Evolutionary conservation across 768 basidiomycete genomes (phyloP), one percentile per base, ranked within the genome.

Genomic region (Trametes maxima): DNA sequence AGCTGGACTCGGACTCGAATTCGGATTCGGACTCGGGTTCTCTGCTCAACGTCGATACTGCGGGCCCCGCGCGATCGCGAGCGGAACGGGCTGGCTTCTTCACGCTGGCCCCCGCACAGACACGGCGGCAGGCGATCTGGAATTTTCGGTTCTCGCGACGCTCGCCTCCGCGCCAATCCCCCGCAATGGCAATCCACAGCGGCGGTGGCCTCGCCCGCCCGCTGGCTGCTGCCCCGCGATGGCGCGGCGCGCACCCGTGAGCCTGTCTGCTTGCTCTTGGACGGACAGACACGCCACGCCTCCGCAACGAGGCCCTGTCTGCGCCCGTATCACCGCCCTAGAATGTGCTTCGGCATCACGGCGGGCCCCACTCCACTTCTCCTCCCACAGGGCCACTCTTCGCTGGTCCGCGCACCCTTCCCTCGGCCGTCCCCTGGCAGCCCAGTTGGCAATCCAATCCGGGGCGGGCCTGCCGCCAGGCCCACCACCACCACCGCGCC

Each of bases 301-400:
- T 28, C 36, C 22, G 39, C 45, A 61, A 56, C 60, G 60, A 61
- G 60, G 60, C 60, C 49, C 40, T 33, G 48, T 24, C 25, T 25
- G 37, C 54, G 49, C 48, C 24, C 35, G 40, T 36, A 55, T 55
- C 60, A 48, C 48, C 16, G 60, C 60, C 43, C 60, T 45, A 62
- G 54, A 62, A 56, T 33, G 28, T 36, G 21, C 42, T 44, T 33
- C 48, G 60, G 54, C 54, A 57, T 46, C 54, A 51, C 60, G 44
- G 48, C 60, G 10, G 49, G 42, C 60, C 49, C 14, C 28, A 35
- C 60, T 39, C 54, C 49, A 62, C 54, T 22, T 42, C 24, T 12
- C 16, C 53, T 57, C 54, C 54, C 60, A 56, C 54, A 59, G 46
- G 55, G 55, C 57, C 48, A 50, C 48, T 33, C 48, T 50, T 42